Evolutionary conservation across 75 land plant species (phyloP).

Genomic region (Larix kaempferi): DNA sequence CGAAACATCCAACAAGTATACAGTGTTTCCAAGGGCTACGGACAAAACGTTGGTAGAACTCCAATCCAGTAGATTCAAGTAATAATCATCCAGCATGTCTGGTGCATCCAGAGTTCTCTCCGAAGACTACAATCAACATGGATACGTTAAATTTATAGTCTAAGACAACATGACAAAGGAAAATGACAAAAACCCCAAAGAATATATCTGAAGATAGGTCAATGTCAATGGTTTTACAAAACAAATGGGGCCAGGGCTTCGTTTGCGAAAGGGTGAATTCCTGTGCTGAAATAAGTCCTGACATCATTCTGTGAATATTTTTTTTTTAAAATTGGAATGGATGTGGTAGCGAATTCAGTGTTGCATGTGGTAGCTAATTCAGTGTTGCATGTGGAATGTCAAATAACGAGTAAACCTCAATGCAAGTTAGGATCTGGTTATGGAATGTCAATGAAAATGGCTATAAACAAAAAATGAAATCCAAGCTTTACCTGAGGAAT

Average conservation of each 20-base stretch:
- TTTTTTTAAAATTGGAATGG: too few species aligned
- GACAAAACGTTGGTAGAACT: slow-evolving; percentile 72
- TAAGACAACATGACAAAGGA: background rate
- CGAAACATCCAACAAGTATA: slow-evolving; percentile 70
- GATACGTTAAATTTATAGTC: background rate
- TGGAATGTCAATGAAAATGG: background rate
- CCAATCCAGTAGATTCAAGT: slow-evolving; percentile 86
- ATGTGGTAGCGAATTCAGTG: too few species aligned
- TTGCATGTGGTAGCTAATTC: too few species aligned
- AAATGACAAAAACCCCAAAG: background rate
- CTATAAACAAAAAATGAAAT: background rate
- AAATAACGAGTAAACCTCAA: too few species aligned
- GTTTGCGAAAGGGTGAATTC: background rate
- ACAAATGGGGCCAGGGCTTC: background rate
- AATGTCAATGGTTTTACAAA: background rate
- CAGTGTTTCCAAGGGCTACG: slow-evolving; percentile 65
- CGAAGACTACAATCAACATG: slow-evolving; percentile 32
- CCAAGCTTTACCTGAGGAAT: slow-evolving; percentile 1
- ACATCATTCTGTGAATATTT: too few species aligned
- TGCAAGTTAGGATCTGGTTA: too few species aligned
- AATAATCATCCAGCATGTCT: slow-evolving; percentile 79
- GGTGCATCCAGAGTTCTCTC: slow-evolving; percentile 87
- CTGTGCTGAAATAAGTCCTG: too few species aligned
- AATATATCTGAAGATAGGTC: background rate
- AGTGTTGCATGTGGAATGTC: too few species aligned